phyloP scores from a whole-genome alignment of 1,284 basidiomycete species.

The Leccinum fuscescens region DNA sequence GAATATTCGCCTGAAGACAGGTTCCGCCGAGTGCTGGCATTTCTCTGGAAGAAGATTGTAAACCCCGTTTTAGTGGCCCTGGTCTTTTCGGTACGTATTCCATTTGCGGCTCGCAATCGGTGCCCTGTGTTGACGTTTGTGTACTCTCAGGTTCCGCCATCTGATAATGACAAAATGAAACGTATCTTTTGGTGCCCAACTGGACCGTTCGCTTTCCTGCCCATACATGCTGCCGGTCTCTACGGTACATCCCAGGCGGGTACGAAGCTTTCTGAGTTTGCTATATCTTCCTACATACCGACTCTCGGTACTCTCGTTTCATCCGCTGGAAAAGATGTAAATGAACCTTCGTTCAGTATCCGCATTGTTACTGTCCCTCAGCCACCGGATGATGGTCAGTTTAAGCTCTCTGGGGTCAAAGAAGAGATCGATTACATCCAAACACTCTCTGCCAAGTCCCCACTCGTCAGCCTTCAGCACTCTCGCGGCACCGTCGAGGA shows the following conservation, averaged over 20 bases:
- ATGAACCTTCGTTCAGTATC: background rate
- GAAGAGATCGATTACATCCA: background rate
- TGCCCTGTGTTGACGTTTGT: background rate
- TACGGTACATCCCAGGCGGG: background rate
- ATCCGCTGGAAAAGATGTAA: background rate
- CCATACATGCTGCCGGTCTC: background rate
- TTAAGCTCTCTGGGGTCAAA: background rate
- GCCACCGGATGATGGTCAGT: background rate
- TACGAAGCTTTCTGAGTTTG: background rate
- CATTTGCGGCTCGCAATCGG: too few relatives aligned
- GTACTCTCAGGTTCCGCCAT: background rate
- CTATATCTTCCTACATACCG: background rate
- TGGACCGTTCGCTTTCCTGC: background rate
- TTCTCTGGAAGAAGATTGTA: background rate
- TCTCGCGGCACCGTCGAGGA: background rate
- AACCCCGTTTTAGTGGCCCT: background rate
- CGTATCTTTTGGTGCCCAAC: background rate
- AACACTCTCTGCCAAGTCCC: background rate
- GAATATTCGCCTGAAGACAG: background rate
- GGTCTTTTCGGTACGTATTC: background rate
- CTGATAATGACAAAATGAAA: background rate
- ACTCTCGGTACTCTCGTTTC: background rate
- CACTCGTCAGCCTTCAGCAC: background rate
- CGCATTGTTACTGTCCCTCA: background rate
- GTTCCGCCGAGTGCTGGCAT: background rate